Evolutionary conservation across 768 basidiomycete genomes (phyloP).

Genomic region (Phlebiopsis flavidoalba): DNA sequence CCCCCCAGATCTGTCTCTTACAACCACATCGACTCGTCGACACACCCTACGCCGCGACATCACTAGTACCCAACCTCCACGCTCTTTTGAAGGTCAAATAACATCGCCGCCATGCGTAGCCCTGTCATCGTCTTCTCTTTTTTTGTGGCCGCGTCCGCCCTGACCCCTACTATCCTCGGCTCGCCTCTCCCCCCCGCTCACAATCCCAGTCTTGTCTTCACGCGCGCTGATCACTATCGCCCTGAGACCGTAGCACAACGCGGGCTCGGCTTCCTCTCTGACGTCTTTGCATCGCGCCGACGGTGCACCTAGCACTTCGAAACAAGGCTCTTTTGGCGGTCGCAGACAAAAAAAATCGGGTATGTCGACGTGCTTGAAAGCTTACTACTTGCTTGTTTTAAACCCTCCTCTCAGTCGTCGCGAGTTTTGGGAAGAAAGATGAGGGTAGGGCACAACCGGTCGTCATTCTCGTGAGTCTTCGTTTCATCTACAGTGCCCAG

Average conservation of each 20-base stretch:
- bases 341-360: conserved; percentile 4
- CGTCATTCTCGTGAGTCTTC: neutral
- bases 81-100: conserved; percentile 5
- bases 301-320: neutral
- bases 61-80: conserved; percentile 11
- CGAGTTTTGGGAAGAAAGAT: conserved; percentile 13
- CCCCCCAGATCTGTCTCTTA: conserved; percentile 9
- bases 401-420: conserved; percentile 1
- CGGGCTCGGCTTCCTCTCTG: conserved; percentile 10
- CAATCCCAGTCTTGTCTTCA: neutral
- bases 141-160: conserved; percentile 18
- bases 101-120: conserved; percentile 19
- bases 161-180: conserved; percentile 16
- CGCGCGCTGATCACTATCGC: conserved; percentile 1
- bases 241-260: neutral
- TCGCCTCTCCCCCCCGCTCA: conserved; percentile 12
- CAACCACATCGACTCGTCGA: conserved; percentile 5
- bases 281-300: conserved; percentile 12
- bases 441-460: neutral
- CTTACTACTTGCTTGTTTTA: neutral
- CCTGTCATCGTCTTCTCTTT: conserved; percentile 20
- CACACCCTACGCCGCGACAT: conserved; percentile 3
- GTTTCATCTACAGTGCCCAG: neutral
- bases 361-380: neutral
- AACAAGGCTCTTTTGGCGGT: conserved; percentile 6